Evolutionary conservation across 2,329 filamentous ascomycete genomes (phyloP).

Genomic region (Colletotrichum scovillei): DNA sequence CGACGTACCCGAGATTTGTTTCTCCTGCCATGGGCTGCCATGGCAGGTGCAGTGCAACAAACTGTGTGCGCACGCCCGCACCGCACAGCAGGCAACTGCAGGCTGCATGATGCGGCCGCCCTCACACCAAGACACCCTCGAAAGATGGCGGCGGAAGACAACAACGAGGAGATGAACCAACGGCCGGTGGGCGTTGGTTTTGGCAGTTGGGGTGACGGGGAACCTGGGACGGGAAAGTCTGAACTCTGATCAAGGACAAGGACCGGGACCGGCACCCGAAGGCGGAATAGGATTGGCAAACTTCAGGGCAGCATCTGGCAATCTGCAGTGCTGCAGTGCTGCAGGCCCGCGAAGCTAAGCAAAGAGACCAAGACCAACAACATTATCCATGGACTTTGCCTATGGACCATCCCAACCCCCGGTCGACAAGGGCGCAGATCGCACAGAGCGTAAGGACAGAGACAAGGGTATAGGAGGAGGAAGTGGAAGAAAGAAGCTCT

Average conservation of each 20-base stretch:
- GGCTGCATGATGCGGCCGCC: conserved; percentile 22
- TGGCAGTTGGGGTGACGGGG: not conserved
- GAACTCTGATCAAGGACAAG: not conserved
- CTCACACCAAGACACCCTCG: not conserved
- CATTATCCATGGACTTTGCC: not conserved
- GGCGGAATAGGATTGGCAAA: not conserved
- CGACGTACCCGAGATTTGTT: conserved; percentile 6
- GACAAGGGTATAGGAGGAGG: too few species aligned
- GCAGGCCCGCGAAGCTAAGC: not conserved
- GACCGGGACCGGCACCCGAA: not conserved
- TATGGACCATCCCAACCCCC: not conserved
- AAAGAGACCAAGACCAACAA: not conserved
- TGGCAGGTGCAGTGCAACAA: conserved; percentile 30
- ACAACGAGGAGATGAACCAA: conserved; percentile 4
- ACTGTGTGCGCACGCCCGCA: conserved; percentile 28
- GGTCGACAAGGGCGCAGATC: not conserved
- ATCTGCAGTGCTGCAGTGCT: too few species aligned
- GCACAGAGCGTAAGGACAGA: not conserved
- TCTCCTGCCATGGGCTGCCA: not conserved
- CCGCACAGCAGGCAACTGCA: conserved; percentile 20
- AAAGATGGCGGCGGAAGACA: not conserved
- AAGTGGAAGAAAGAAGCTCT: conserved; percentile 14
- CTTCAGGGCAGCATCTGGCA: not conserved
- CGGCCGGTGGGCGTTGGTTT: not conserved
- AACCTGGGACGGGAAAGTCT: not conserved